Evolutionary conservation across 2,329 filamentous ascomycete genomes (phyloP).

Genomic region (Verruconis gallopava): DNA sequence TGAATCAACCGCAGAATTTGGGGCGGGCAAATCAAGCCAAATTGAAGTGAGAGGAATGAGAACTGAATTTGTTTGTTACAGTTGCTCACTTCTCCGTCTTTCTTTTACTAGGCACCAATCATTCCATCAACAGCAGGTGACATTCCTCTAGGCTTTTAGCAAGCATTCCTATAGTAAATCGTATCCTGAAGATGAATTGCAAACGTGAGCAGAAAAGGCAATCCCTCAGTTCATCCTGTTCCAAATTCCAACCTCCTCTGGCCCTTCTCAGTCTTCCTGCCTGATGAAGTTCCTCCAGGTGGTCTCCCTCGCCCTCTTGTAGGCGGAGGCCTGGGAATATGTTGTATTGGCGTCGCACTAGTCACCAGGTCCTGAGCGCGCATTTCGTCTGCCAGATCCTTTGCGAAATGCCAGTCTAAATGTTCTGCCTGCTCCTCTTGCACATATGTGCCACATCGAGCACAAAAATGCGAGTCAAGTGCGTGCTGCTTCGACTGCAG

Average conservation of each 20-base stretch:
- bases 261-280: conserved; percentile 9
- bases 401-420: conserved; percentile 88
- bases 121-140: neutral
- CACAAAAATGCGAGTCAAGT: conserved; percentile 39
- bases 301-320: conserved; percentile 4
- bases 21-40: neutral
- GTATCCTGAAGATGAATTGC: no score
- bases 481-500: conserved; percentile 15
- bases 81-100: neutral
- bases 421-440: conserved; percentile 56
- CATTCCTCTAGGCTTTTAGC: neutral
- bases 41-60: neutral
- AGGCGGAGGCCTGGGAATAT: conserved; percentile 9
- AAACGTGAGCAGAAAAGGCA: neutral
- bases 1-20: neutral
- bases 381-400: conserved; percentile 58
- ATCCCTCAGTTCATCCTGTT: conserved; percentile 5
- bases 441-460: conserved; percentile 52
- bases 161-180: no score
- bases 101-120: neutral
- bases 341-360: conserved; percentile 14
- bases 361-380: conserved; percentile 28
- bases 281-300: neutral
- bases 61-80: neutral
- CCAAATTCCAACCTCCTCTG: conserved; percentile 10